Evolutionary conservation across 2,329 filamentous ascomycete species (phyloP).

Genomic region (Pyrenophora teres): DNA sequence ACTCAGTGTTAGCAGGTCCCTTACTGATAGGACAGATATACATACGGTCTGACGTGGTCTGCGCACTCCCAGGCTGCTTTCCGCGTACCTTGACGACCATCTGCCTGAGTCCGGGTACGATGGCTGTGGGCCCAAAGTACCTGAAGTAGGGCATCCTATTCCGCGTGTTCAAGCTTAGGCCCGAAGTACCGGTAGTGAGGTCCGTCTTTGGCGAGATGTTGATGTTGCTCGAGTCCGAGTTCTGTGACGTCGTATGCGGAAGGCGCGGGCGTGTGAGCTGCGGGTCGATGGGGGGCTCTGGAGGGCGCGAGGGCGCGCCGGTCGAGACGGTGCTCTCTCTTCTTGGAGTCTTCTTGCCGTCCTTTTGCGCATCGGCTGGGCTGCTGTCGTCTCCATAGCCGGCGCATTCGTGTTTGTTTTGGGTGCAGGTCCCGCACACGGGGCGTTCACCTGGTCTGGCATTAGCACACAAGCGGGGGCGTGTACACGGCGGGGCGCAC

Average conservation of each 20-base stretch:
- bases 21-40: background rate
- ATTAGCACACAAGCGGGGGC: conserved; percentile 11
- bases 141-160: conserved; percentile 84
- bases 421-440: conserved; percentile 52
- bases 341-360: conserved; percentile 28
- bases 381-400: conserved; percentile 51
- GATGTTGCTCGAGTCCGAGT: conserved; percentile 27
- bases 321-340: conserved; percentile 22
- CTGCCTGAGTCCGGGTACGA: conserved; percentile 89
- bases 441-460: conserved; percentile 44
- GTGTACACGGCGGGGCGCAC: conserved; percentile 18
- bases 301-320: conserved; percentile 15
- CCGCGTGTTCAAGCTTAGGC: conserved; percentile 54
- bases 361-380: conserved; percentile 23
- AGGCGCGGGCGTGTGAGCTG: conserved; percentile 33
- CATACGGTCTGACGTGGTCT: conserved; percentile 59
- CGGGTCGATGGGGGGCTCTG: conserved; percentile 31
- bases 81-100: conserved; percentile 82
- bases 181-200: conserved; percentile 18
- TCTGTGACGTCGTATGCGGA: conserved; percentile 27
- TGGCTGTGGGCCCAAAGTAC: conserved; percentile 89
- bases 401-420: conserved; percentile 55
- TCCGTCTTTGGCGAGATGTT: conserved; percentile 28
- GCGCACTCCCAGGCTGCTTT: conserved; percentile 62
- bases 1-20: conserved; percentile 2